Conservation (phyloP, 192 early-diverging fungal species). For the Coemansia sp. region DNA sequence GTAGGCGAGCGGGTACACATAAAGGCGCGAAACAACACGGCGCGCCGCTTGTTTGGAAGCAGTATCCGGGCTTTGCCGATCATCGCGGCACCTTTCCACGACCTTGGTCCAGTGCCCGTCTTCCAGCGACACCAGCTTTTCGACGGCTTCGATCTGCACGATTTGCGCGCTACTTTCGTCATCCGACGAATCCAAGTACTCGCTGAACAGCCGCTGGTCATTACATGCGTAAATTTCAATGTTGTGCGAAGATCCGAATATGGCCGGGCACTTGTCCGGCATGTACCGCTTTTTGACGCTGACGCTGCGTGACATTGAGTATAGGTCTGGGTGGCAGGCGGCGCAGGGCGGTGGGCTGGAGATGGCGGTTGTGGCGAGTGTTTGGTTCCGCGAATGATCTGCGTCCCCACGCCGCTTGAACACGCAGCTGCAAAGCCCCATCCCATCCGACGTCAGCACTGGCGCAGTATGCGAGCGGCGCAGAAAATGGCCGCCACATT, state of each 20-base stretch:
- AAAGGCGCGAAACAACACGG: constrained; percentile 31
- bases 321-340: not conserved
- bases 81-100: constrained; percentile 17
- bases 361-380: not conserved
- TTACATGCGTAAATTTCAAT: constrained; percentile 3
- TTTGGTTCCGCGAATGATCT: not conserved
- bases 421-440: constrained; percentile 24
- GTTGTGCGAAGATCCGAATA: constrained; percentile 10
- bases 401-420: constrained; percentile 15
- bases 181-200: too few species aligned
- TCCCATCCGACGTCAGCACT: constrained; percentile 8
- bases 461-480: constrained; percentile 45
- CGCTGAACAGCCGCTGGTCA: constrained; percentile 11
- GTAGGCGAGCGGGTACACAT: constrained; percentile 50
- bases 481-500: not conserved
- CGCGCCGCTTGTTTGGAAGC: not conserved
- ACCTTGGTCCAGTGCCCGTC: constrained; percentile 26
- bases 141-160: not conserved
- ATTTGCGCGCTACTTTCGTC: constrained; percentile 13
- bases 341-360: not conserved
- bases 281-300: constrained; percentile 1
- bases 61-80: not conserved
- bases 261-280: constrained; percentile 14
- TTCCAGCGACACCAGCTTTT: constrained; percentile 18
- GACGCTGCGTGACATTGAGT: not conserved